These are phyloP conservation scores for Zasmidium angulare DNA, from an alignment of 2,329 filamentous ascomycete species.

Conservation along the genomic window DNA sequence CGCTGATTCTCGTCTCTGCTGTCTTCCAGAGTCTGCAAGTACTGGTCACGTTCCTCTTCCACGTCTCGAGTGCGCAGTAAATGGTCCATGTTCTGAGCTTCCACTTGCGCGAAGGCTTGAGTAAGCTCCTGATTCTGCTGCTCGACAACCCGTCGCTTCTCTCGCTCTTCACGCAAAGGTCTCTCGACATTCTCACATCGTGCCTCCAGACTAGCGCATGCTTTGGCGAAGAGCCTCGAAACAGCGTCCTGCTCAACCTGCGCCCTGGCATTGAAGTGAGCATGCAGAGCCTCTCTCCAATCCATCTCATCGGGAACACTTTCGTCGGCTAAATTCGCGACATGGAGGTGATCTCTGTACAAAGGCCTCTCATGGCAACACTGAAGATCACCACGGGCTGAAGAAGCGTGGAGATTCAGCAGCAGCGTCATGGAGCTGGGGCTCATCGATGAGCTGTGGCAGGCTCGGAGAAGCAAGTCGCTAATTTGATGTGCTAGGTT, in stretches of 20 bases:
- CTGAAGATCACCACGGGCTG: slow-evolving; percentile 16
- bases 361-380: slow-evolving; percentile 17
- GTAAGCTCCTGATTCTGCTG: slow-evolving; percentile 39
- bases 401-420: slow-evolving; percentile 20
- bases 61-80: slow-evolving; percentile 39
- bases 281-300: slow-evolving; percentile 51
- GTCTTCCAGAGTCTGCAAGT: slow-evolving; percentile 39
- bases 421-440: slow-evolving; percentile 18
- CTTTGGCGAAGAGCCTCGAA: slow-evolving; percentile 50
- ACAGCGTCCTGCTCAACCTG: slow-evolving; percentile 48
- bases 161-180: slow-evolving; percentile 50
- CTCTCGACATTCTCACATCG: slow-evolving; percentile 57
- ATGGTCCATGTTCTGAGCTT: slow-evolving; percentile 39
- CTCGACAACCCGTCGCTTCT: slow-evolving; percentile 36
- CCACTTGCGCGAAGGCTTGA: slow-evolving; percentile 38
- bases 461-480: slow-evolving; percentile 20
- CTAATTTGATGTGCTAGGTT: slow-evolving; percentile 21
- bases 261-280: slow-evolving; percentile 45
- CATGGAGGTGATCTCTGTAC: slow-evolving; percentile 10
- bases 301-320: slow-evolving; percentile 28
- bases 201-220: slow-evolving; percentile 57
- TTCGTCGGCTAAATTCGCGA: slow-evolving; percentile 3
- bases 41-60: slow-evolving; percentile 41
- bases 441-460: slow-evolving; percentile 13
- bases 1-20: slow-evolving; percentile 44